Evolutionary conservation across 441 rosid genomes (phyloP), one percentile per base, ranked within the genome.

Genomic region (Mallotus repandus): DNA sequence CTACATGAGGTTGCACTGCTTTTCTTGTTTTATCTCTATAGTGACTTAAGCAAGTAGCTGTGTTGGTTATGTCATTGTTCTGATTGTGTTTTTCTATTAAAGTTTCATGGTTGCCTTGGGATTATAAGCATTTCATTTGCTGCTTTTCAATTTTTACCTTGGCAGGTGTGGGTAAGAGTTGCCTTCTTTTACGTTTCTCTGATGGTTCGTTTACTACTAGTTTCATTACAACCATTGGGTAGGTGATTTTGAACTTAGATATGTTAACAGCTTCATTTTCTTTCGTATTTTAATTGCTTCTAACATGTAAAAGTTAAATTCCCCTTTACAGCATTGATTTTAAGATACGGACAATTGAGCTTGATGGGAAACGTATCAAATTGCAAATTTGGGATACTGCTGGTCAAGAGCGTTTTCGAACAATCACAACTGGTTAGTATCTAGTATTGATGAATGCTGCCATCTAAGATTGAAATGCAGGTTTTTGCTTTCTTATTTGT

Each of bases 321-420:
- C 43, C 19, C 14, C 41, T n/a, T 9, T 50, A 66, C 87, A 92
- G 95, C 7, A 92, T 94, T 76, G 97, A 92, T 75, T 94, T 94
- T 77, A 94, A 92, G 97, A 92, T 92, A 79, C 77, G 97, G 81
- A 94, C 98, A 45, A 84, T 94, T 69, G 97, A 94, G 85, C 92
- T 92, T 60, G 96, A 94, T 90, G 97, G 95, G 46, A 94, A 89
- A 81, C 81, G 94, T 60, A 90, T 94, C 81, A 92, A 94, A 83
- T 81, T 94, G 78, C 98, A 94, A 80, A 94, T 94, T 43, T 94
- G 98, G 98, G 98, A 92, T 72, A 94, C 97, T 60, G 97, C 98
- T 48, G 98, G 98, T 62, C 98, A 94, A 76, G 98, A 94, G 83
- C 87, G 97, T 35, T 94, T 94, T 77, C 87, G 98, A 74, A 94